Evolutionary conservation across 2,329 filamentous ascomycete genomes (phyloP), one percentile per base, ranked within the genome.

Genomic region (Cladosporium colombiae): DNA sequence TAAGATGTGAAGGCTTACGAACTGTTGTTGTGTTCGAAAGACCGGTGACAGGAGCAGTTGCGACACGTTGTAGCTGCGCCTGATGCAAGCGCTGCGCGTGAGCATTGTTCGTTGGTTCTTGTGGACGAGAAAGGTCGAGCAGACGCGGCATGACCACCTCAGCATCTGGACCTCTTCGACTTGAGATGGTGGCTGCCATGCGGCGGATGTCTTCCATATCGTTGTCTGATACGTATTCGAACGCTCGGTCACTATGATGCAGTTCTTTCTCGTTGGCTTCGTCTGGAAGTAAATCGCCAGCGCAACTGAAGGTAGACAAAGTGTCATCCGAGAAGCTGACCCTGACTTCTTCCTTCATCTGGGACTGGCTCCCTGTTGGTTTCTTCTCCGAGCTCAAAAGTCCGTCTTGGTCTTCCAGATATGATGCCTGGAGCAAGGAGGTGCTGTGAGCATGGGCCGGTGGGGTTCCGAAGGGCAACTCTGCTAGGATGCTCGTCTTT

Each of bases 201-300:
- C 76, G 73, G 55, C 74, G 72, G 16, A 81, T 73, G 16, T 76
- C 77, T 10, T 71, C 33, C 25, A 77, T 69, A 5, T 78, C 76
- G 29, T 67, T 67, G 27, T 78, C 74, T 11, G 25, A 16, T 6
- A 31, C 33, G 16, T 31, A 7, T 53, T 27, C 33, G 29, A 44
- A 25, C 31, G 49, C 23, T 35, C 27, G 23, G 3, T 18, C 16
- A 60, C 40, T 21, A 49, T 49, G 49, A 5, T 21, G 57, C 35
- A 50, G 7, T 25, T 37, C 62, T 27, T 64, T 53, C 25, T 66
- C 64, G 10, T 37, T 62, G 7, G 68, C 58, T 57, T 77, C 74
- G 58, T 78, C 75, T 10, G 72, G 73, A 31, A 76, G 69, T 23
- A 71, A 62, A 66, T 77, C 75, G 18, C 75, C 77, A 27, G 68